Evolutionary conservation across 805 yeast genomes (phyloP).

Genomic region (Clavispora vitiphila): DNA sequence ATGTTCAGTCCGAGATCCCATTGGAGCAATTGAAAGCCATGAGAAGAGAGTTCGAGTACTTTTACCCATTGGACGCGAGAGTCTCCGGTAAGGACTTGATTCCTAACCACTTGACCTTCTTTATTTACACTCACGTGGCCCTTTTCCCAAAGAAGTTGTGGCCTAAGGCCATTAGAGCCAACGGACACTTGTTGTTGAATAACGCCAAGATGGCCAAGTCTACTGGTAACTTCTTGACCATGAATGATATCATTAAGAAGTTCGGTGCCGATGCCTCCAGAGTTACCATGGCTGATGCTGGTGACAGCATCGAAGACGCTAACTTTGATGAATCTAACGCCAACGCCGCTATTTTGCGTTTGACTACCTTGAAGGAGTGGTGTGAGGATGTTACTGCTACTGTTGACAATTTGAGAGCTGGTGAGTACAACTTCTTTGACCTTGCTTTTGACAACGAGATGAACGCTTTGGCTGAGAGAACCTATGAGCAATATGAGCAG

Average conservation of each 20-base stretch:
- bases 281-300: constrained; percentile 97
- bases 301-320: constrained; percentile 96
- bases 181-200: constrained; percentile 92
- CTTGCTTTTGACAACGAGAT: constrained; percentile 89
- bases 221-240: constrained; percentile 94
- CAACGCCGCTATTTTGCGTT: constrained; percentile 93
- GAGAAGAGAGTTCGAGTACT: constrained; percentile 94
- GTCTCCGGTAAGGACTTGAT: constrained; percentile 95
- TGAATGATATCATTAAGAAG: constrained; percentile 76
- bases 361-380: constrained; percentile 93
- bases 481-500: constrained; percentile 62
- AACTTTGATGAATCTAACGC: constrained; percentile 96
- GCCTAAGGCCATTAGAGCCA: constrained; percentile 92
- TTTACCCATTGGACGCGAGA: constrained; percentile 90
- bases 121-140: constrained; percentile 89
- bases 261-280: constrained; percentile 98
- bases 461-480: constrained; percentile 71
- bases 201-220: constrained; percentile 98
- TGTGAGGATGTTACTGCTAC: constrained; percentile 67
- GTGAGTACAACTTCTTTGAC: constrained; percentile 69
- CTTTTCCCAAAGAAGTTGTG: constrained; percentile 85
- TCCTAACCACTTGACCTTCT: constrained; percentile 96
- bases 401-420: constrained; percentile 44
- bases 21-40: constrained; percentile 58
- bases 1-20: constrained; percentile 56